phyloP scores from a whole-genome alignment of 139 green algal genomes.

The Closterium sp. region DNA sequence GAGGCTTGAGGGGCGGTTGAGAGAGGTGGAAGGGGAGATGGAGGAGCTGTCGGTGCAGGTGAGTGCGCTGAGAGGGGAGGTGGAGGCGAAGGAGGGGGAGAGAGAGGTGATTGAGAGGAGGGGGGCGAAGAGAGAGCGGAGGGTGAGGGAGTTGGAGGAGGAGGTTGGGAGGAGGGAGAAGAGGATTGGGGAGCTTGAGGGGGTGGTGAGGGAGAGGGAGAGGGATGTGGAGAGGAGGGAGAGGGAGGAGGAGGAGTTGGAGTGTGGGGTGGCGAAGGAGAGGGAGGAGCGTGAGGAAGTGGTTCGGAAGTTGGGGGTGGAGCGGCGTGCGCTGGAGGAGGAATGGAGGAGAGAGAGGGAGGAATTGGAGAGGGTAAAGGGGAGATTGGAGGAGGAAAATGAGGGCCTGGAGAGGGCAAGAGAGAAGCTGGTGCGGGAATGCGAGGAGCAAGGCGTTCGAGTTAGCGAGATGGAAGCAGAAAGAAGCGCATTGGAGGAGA shows the following conservation, averaged over 20 bases:
- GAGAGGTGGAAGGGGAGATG: not conserved
- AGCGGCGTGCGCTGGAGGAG: too few relatives aligned
- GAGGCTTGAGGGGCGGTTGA: not conserved
- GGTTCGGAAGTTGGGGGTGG: too few relatives aligned
- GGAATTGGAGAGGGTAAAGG: too few relatives aligned
- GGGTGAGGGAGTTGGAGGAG: not conserved
- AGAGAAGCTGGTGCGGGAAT: too few relatives aligned
- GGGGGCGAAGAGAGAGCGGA: not conserved
- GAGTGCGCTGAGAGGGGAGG: not conserved
- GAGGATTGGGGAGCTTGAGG: not conserved
- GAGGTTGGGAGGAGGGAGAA: not conserved
- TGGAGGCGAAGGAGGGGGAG: not conserved
- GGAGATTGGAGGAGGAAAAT: too few relatives aligned
- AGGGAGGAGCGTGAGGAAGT: too few relatives aligned
- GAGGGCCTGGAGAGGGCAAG: too few relatives aligned
- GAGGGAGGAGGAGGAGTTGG: not conserved
- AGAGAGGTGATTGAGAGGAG: not conserved
- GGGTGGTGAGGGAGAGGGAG: not conserved
- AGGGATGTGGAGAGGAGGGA: not conserved
- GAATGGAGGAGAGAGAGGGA: too few relatives aligned
- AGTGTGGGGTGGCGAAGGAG: not conserved
- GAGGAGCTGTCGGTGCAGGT: not conserved
- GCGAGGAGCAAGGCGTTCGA: too few relatives aligned
- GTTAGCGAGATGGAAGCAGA: too few relatives aligned
- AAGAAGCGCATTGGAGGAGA: too few relatives aligned